phyloP scores from a whole-genome alignment of 2,329 filamentous ascomycete species.

The Orbilia ellipsospora region DNA sequence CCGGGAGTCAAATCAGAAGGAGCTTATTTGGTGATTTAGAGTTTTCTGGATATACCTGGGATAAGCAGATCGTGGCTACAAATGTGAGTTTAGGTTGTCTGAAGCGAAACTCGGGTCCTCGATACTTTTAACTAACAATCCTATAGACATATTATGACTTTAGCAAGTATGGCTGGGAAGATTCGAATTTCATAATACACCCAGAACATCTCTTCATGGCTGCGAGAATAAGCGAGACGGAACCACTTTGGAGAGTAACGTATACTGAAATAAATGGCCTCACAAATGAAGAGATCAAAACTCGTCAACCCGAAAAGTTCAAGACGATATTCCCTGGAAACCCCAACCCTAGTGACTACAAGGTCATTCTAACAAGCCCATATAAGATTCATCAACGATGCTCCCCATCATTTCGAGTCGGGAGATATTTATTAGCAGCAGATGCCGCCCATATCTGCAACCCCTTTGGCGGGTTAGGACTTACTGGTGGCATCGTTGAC shows the following conservation, averaged over 20 bases:
- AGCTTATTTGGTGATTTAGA: constrained; percentile 66
- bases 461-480: constrained; percentile 71
- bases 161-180: constrained; percentile 67
- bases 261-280: constrained; percentile 71
- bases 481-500: constrained; percentile 74
- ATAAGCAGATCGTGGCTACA: constrained; percentile 72
- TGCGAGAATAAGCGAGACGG: constrained; percentile 68
- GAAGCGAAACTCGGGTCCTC: too few relatives aligned
- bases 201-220: constrained; percentile 73
- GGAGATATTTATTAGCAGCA: constrained; percentile 69
- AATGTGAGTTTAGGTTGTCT: constrained; percentile 65
- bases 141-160: constrained; percentile 72
- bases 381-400: constrained; percentile 73
- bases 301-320: constrained; percentile 69
- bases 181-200: constrained; percentile 72
- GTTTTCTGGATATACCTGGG: constrained; percentile 72
- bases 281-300: constrained; percentile 67
- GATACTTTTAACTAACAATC: constrained; percentile 1
- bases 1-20: constrained; percentile 66
- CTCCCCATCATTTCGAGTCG: constrained; percentile 69
- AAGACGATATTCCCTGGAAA: constrained; percentile 70
- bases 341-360: constrained; percentile 70
- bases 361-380: constrained; percentile 69
- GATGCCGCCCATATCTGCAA: constrained; percentile 71
- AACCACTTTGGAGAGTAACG: constrained; percentile 73